Evolutionary conservation across 2,329 filamentous ascomycete genomes (phyloP).

Genomic region (Colletotrichum zoysiae): DNA sequence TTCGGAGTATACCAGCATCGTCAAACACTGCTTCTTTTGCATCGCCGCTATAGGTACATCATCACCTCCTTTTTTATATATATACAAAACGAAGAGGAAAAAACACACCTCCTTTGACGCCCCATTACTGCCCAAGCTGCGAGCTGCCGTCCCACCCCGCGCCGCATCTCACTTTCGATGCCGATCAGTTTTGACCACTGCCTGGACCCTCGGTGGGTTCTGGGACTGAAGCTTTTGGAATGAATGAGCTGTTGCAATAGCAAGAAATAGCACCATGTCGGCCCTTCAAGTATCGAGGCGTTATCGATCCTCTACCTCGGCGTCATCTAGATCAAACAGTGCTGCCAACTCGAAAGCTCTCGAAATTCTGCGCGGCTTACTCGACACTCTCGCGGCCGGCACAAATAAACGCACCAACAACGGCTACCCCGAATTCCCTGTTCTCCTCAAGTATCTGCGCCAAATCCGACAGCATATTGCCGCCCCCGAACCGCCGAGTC

Average conservation of each 20-base stretch:
- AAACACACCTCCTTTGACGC: background rate
- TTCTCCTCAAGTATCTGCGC: conserved; percentile 68
- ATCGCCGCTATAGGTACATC: background rate
- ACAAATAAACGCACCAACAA: conserved; percentile 50
- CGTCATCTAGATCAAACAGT: conserved; percentile 68
- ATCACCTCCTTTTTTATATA: background rate
- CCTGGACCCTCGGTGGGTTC: conserved; percentile 53
- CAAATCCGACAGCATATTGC: conserved; percentile 74
- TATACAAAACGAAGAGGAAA: background rate
- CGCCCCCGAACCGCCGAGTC: conserved; percentile 59
- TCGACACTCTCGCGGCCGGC: conserved; percentile 60
- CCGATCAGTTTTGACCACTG: conserved; percentile 35
- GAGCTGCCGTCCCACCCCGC: conserved; percentile 27
- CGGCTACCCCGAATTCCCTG: conserved; percentile 62
- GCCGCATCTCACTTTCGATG: conserved; percentile 40
- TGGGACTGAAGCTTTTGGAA: conserved; percentile 44
- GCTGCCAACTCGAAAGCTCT: conserved; percentile 70
- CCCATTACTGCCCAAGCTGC: conserved; percentile 12
- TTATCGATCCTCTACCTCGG: conserved; percentile 74
- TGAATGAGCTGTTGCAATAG: conserved; percentile 38
- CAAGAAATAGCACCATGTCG: conserved; percentile 56
- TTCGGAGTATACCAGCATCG: conserved; percentile 45
- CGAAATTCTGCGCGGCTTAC: conserved; percentile 68
- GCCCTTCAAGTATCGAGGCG: conserved; percentile 61
- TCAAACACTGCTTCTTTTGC: conserved; percentile 45